phyloP scores from a whole-genome alignment of 1,284 basidiomycete genomes.

The Ganoderma leucocontextum region DNA sequence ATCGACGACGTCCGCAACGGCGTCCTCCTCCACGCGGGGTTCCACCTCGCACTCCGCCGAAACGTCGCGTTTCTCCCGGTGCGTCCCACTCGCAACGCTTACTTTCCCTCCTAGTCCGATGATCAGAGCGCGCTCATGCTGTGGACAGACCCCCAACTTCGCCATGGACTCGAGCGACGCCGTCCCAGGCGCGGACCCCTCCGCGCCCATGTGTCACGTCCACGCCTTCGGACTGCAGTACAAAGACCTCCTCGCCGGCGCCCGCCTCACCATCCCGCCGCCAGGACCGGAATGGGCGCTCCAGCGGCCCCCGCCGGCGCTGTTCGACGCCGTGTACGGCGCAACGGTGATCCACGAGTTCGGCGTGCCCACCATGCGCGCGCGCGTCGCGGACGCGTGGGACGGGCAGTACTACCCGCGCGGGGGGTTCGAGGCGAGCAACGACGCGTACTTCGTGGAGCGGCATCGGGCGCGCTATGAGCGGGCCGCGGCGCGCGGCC shows the following conservation, averaged over 20 bases:
- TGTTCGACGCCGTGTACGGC: neutral
- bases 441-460: neutral
- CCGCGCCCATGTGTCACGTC: neutral
- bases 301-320: neutral
- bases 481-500: neutral
- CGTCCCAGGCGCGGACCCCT: neutral
- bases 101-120: neutral
- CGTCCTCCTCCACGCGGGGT: neutral
- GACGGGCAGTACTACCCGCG: neutral
- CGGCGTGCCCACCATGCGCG: neutral
- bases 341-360: neutral
- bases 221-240: neutral
- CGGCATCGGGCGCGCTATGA: neutral
- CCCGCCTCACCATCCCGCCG: neutral
- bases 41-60: neutral
- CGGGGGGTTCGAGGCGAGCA: neutral
- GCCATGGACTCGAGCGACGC: neutral
- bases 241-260: conserved; percentile 1
- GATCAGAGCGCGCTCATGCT: neutral
- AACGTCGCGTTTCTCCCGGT: neutral
- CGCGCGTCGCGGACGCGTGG: neutral
- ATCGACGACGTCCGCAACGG: conserved; percentile 5
- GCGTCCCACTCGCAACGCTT: neutral
- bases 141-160: neutral
- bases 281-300: neutral